Conservation (phyloP, 208 protist species). For the Wallacemonas sp. region DNA sequence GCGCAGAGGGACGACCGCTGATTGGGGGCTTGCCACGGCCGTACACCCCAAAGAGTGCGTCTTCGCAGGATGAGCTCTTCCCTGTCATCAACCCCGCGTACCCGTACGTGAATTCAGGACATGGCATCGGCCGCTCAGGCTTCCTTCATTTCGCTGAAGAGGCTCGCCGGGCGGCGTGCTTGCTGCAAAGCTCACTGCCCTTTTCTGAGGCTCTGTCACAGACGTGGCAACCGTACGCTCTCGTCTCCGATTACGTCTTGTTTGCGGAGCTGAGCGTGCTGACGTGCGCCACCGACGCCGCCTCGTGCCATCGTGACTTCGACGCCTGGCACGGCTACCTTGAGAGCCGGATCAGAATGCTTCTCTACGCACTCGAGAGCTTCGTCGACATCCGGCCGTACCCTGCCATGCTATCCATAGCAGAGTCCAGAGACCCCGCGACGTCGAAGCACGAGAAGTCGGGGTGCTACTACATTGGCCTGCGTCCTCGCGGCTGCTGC, state of each 20-base stretch:
- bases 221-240: slow-evolving; percentile 48
- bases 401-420: slow-evolving; percentile 26
- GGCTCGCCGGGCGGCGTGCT: slow-evolving; percentile 41
- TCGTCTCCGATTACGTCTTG: slow-evolving; percentile 41
- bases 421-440: not conserved
- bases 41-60: slow-evolving; percentile 39
- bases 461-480: slow-evolving; percentile 4
- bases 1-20: slow-evolving; percentile 7
- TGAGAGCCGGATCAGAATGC: slow-evolving; percentile 70
- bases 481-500: not conserved
- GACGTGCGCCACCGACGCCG: slow-evolving; percentile 20
- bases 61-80: slow-evolving; percentile 82
- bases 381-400: slow-evolving; percentile 63
- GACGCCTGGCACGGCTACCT: slow-evolving; percentile 71
- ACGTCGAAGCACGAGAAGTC: not conserved
- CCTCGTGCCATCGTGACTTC: slow-evolving; percentile 29
- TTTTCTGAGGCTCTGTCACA: slow-evolving; percentile 19
- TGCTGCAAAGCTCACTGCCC: slow-evolving; percentile 17
- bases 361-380: slow-evolving; percentile 79
- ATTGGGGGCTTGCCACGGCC: slow-evolving; percentile 68
- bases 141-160: slow-evolving; percentile 67
- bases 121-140: slow-evolving; percentile 79
- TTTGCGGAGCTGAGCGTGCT: slow-evolving; percentile 65
- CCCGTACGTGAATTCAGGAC: slow-evolving; percentile 95
- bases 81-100: slow-evolving; percentile 97